phyloP scores from a whole-genome alignment of 1,284 basidiomycete genomes.

The Microbotryum violaceum region DNA sequence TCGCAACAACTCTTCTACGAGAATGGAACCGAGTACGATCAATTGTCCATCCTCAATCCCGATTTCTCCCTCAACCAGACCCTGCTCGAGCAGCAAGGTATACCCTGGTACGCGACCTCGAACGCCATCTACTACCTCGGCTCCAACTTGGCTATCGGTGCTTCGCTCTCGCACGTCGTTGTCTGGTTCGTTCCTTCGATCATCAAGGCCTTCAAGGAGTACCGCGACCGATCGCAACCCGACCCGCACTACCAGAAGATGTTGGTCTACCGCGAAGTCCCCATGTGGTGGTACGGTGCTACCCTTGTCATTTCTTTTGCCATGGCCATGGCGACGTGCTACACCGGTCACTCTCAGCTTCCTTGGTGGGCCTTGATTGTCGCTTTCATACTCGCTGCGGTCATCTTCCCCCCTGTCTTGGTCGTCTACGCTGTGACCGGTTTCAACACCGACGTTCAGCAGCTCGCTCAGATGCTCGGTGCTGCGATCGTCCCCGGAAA shows the following conservation, averaged over 20 bases:
- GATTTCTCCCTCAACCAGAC: constrained; percentile 74
- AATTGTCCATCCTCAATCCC: constrained; percentile 77
- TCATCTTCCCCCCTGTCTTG: constrained; percentile 53
- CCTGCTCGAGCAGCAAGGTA: constrained; percentile 23
- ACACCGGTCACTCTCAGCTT: constrained; percentile 50
- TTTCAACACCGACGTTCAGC: constrained; percentile 36
- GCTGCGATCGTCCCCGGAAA: constrained; percentile 56
- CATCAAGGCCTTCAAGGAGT: constrained; percentile 39
- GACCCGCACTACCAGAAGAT: constrained; percentile 51
- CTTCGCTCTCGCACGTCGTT: constrained; percentile 48
- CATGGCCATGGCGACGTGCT: constrained; percentile 44
- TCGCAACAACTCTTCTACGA: constrained; percentile 53
- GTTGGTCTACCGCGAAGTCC: constrained; percentile 51
- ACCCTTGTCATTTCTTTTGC: constrained; percentile 51
- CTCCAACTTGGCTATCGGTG: constrained; percentile 32
- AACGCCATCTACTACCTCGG: constrained; percentile 27
- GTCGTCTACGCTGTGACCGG: constrained; percentile 53
- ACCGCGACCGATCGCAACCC: constrained; percentile 44
- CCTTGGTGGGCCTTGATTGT: constrained; percentile 53
- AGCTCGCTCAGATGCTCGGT: constrained; percentile 60
- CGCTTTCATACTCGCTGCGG: constrained; percentile 47
- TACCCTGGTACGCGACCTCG: constrained; percentile 23
- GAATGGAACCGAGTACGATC: constrained; percentile 50
- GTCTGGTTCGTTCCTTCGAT: constrained; percentile 56
- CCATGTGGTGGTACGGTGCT: constrained; percentile 56